phyloP scores from a whole-genome alignment of 179 eudicot species.

The Monotropa hypopitys region DNA sequence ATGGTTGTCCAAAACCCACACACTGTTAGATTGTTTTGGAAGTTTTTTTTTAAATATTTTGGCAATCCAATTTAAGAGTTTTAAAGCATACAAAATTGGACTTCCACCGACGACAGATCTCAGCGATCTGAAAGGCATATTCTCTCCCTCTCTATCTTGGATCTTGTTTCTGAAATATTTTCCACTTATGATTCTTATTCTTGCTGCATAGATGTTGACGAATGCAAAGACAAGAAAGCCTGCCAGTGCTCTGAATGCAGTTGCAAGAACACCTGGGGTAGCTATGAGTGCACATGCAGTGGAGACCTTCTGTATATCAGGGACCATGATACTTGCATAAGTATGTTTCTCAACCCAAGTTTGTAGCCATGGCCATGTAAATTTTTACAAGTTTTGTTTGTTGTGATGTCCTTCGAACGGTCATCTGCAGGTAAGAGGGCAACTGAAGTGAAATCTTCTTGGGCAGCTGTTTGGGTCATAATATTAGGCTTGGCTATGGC shows the following conservation, averaged over 20 bases:
- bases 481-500: slow-evolving; percentile 48
- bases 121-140: no score
- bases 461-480: slow-evolving; percentile 64
- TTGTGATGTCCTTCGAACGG: slow-evolving; percentile 5
- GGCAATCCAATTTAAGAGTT: no score
- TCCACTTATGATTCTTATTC: background rate
- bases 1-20: no score
- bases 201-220: slow-evolving; percentile 75
- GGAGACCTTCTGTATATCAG: slow-evolving; percentile 59
- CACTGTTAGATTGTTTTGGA: no score
- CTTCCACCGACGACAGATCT: no score
- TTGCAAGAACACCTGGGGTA: slow-evolving; percentile 93
- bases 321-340: slow-evolving; percentile 82
- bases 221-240: slow-evolving; percentile 71
- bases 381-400: background rate
- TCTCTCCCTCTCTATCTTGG: no score
- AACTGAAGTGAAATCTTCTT: slow-evolving; percentile 55
- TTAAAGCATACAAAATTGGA: no score
- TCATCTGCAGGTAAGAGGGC: slow-evolving; percentile 52
- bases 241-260: slow-evolving; percentile 81
- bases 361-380: background rate
- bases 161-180: no score
- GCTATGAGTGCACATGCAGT: slow-evolving; percentile 66
- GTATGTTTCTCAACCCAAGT: slow-evolving; percentile 26
- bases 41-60: no score